Base-by-base conservation (phyloP, 2,329 filamentous ascomycete genomes). In the Colletotrichum limetticola region DNA sequence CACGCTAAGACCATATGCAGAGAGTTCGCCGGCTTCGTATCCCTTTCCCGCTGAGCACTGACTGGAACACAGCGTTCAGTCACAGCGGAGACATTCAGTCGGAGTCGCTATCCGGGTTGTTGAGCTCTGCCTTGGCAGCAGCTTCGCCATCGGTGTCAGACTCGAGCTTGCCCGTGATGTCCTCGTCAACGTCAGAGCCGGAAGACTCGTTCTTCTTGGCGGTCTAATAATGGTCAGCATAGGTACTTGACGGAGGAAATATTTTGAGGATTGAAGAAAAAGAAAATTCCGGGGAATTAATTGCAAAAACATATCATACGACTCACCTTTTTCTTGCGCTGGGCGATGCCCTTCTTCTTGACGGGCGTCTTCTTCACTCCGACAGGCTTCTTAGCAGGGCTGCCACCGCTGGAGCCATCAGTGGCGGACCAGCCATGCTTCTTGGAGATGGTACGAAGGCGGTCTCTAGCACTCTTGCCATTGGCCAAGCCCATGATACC, bases 381-480 rank as follows among this genome's bases (percentile, higher is more conserved):
- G 52, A 70, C 71, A 7, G 79, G 75, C 1, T 75, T 72, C 42
- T 73, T 63, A 5, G 68, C 53, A 16, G 66, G 26, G 14, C 28
- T 30, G 9, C 65, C 30, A n/a, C 37, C 22, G 24, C 71, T 62
- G 9, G 74, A 8, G 28, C 68, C 58, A 12, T 66, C 74, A 59
- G 74, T 76, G 5, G 77, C 78, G 52, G 81, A 80, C 84, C 84
- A 86, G 66, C 79, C 80, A 70, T 85, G 83, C 24, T 81, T 82
- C 70, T 81, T 77, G 16, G 81, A 81, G 77, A 86, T 82, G 66
- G 83, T 79, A 8, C 82, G 81, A 77, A 84, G 85, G 37, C 82
- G 82, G 71, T 85, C 81, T 65, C 82, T 83, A 71, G 84, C 84
- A 70, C 83, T 85, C 61, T 83, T 84, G 63, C 78, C 82, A 61